Conservation (phyloP, 108 stramenopile genomes). For the Skeletonema costatum region DNA sequence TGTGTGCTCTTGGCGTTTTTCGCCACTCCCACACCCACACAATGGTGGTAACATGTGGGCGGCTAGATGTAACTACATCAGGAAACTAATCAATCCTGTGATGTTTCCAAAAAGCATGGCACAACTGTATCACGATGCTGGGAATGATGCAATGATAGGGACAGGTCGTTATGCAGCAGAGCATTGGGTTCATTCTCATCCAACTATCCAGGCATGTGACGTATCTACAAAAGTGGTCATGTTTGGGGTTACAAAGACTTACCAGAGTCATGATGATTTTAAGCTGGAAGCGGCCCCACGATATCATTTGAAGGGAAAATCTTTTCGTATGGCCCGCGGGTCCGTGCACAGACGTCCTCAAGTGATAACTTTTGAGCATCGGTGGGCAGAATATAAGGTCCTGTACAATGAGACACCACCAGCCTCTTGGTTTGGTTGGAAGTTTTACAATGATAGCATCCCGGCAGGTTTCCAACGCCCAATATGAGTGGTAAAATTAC, state of each 20-base stretch:
- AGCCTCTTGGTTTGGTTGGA: background rate
- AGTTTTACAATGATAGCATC: background rate
- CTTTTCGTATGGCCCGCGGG: too few species aligned
- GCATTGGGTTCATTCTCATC: too few species aligned
- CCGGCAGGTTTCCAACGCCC: too few species aligned
- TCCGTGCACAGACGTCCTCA: too few species aligned
- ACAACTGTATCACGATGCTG: slow-evolving; percentile 7
- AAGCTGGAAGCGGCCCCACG: background rate
- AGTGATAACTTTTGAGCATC: background rate
- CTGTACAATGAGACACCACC: background rate
- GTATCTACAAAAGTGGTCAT: slow-evolving; percentile 13
- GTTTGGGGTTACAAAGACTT: slow-evolving; percentile 4
- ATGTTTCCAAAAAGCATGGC: background rate
- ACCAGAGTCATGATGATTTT: background rate
- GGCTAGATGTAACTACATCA: slow-evolving; percentile 40
- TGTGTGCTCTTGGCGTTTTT: slow-evolving; percentile 41
- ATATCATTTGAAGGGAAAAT: too few species aligned
- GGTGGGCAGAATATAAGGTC: background rate
- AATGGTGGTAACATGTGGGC: slow-evolving; percentile 55
- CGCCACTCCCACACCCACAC: slow-evolving; percentile 48
- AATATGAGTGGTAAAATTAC: too few species aligned
- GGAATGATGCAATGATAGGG: too few species aligned
- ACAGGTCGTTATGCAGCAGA: too few species aligned
- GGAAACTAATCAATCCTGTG: slow-evolving; percentile 25
- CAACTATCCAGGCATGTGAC: slow-evolving; percentile 44